phyloP scores from a whole-genome alignment of 306 rosid species.

The Malus asiatica region DNA sequence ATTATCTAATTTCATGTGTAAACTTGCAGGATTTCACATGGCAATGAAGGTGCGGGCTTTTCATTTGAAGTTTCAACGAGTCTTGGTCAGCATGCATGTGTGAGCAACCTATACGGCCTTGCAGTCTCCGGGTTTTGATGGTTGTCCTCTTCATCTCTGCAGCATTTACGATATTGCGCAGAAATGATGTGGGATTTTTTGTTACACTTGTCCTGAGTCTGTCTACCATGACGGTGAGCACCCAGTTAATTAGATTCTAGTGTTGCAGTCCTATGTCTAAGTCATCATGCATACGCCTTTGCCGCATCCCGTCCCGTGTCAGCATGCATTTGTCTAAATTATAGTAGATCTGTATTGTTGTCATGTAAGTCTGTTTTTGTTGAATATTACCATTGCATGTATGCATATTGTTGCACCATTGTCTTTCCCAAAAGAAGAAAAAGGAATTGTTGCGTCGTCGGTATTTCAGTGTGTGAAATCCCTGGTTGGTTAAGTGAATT shows the following conservation, averaged over 20 bases:
- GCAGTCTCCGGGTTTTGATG: background rate
- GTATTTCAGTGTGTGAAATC: background rate
- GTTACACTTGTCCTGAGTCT: background rate
- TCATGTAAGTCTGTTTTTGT: background rate
- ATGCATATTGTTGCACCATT: background rate
- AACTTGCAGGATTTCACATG: conserved; percentile 1
- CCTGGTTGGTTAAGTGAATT: background rate
- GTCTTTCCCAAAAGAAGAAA: background rate
- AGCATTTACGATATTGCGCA: background rate
- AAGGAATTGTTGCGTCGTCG: background rate
- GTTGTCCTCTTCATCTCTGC: background rate
- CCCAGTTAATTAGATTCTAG: background rate
- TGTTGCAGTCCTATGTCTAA: background rate
- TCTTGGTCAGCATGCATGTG: conserved; percentile 2
- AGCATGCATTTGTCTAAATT: conserved; percentile 18
- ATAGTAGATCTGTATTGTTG: conserved; percentile 1
- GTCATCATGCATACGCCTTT: background rate
- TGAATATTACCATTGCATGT: background rate
- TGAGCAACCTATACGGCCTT: background rate
- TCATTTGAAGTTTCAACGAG: background rate
- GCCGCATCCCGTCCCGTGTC: background rate
- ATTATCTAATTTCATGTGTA: background rate
- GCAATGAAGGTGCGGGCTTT: background rate
- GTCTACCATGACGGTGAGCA: conserved; percentile 4
- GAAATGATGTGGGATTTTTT: background rate